Evolutionary conservation across 2,329 filamentous ascomycete species (phyloP).

Genomic region (Cercospora sp.): DNA sequence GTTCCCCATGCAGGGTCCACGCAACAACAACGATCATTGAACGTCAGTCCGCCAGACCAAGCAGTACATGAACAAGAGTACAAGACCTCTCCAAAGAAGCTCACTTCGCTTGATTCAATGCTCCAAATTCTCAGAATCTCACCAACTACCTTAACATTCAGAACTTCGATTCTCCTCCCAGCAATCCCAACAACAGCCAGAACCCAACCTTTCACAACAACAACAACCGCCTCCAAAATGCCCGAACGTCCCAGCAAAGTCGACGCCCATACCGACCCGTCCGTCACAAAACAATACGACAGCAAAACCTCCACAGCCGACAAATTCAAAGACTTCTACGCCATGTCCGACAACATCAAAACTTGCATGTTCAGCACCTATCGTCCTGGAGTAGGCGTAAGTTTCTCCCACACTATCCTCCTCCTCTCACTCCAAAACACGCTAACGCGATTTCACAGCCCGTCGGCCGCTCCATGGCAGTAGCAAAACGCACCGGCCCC

Average conservation of each 20-base stretch:
- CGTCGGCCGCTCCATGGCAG: conserved; percentile 51
- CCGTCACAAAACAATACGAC: conserved; percentile 54
- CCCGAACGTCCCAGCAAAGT: conserved; percentile 47
- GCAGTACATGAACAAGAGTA: too few species aligned
- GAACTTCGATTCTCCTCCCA: background rate
- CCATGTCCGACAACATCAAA: conserved; percentile 49
- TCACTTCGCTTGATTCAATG: conserved; percentile 1
- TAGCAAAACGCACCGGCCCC: conserved; percentile 58
- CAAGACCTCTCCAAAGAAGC: too few species aligned
- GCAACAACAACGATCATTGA: background rate
- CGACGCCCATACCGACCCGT: conserved; percentile 48
- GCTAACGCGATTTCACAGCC: conserved; percentile 28
- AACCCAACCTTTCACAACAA: conserved; percentile 8
- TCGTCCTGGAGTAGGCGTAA: conserved; percentile 43
- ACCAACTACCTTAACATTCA: background rate
- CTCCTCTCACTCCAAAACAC: too few species aligned
- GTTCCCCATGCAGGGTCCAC: conserved; percentile 6
- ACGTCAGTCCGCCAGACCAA: background rate
- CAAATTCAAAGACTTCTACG: conserved; percentile 52
- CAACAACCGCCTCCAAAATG: conserved; percentile 50
- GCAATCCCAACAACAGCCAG: background rate
- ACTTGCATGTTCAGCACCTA: conserved; percentile 48
- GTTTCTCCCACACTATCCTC: background rate
- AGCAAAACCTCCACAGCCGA: conserved; percentile 45
- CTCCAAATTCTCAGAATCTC: background rate